Evolutionary conservation across 1,139 yeast genomes (phyloP).

Genomic region (Suhomyces bokatorum): DNA sequence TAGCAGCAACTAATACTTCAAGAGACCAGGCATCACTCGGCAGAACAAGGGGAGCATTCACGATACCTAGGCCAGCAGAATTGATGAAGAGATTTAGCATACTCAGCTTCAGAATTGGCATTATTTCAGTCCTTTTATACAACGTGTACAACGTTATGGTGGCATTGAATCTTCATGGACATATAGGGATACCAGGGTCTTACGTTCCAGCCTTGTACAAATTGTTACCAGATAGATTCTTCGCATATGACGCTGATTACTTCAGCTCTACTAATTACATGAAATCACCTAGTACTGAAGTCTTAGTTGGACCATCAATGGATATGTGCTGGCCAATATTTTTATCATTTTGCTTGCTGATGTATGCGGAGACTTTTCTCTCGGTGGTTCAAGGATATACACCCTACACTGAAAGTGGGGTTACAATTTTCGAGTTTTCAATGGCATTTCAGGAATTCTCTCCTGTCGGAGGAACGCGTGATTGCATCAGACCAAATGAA

Average conservation of each 20-base stretch:
- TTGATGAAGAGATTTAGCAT: conserved; percentile 23
- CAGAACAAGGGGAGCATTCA: conserved; percentile 11
- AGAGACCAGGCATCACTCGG: conserved; percentile 19
- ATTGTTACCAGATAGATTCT: conserved; percentile 22
- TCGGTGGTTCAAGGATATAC: conserved; percentile 58
- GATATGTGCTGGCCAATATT: conserved; percentile 66
- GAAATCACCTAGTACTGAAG: conserved; percentile 27
- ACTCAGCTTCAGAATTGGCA: conserved; percentile 37
- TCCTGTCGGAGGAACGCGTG: conserved; percentile 29
- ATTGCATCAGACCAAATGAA: conserved; percentile 45
- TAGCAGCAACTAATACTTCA: conserved; percentile 59
- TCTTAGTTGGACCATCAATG: conserved; percentile 53
- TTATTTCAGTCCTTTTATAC: conserved; percentile 30
- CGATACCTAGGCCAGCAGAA: conserved; percentile 20
- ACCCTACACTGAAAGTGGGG: conserved; percentile 66
- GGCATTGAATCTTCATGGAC: conserved; percentile 33
- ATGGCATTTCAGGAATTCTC: conserved; percentile 72
- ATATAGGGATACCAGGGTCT: conserved; percentile 16
- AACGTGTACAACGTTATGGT: conserved; percentile 39
- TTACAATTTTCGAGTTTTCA: conserved; percentile 73
- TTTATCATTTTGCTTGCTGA: conserved; percentile 59
- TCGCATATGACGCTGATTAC: conserved; percentile 36
- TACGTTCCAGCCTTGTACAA: conserved; percentile 8
- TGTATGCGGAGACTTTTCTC: conserved; percentile 69
- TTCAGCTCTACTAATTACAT: conserved; percentile 32